phyloP scores from a whole-genome alignment of 2,329 filamentous ascomycete species.

The Coleophoma cylindrospora region DNA sequence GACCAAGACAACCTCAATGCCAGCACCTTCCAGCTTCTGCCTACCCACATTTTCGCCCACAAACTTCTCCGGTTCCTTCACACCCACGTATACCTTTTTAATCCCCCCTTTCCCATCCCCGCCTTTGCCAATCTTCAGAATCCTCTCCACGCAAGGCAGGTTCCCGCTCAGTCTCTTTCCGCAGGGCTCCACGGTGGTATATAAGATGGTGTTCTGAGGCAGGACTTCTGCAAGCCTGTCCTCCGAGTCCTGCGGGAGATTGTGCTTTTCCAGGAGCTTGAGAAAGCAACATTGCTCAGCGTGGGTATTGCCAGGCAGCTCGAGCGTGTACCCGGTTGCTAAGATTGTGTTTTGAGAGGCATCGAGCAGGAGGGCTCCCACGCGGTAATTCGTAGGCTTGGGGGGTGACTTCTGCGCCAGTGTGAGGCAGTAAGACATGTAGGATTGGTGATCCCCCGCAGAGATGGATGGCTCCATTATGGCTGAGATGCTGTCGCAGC shows the following conservation, averaged over 20 bases:
- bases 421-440: slow-evolving; percentile 69
- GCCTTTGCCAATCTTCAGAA: slow-evolving; percentile 47
- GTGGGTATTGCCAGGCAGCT: slow-evolving; percentile 89
- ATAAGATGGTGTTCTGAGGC: slow-evolving; percentile 56
- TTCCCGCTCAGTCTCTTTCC: slow-evolving; percentile 70
- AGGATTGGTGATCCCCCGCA: slow-evolving; percentile 24
- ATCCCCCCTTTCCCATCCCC: slow-evolving; percentile 36
- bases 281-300: slow-evolving; percentile 89
- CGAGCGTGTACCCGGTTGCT: slow-evolving; percentile 83
- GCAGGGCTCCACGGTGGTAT: slow-evolving; percentile 92
- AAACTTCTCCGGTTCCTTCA: slow-evolving; percentile 86
- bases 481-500: no score
- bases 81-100: slow-evolving; percentile 77
- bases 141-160: slow-evolving; percentile 71
- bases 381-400: slow-evolving; percentile 86
- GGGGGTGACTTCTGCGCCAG: slow-evolving; percentile 76
- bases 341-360: slow-evolving; percentile 53
- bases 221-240: slow-evolving; percentile 40
- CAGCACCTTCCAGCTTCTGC: slow-evolving; percentile 62
- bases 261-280: slow-evolving; percentile 55
- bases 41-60: slow-evolving; percentile 77
- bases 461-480: not conserved
- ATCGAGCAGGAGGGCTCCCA: slow-evolving; percentile 82
- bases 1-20: slow-evolving; percentile 70
- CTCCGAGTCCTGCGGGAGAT: slow-evolving; percentile 42